Evolutionary conservation across 164 flowering plant species (phyloP).

Genomic region (Stephania yunnanensis): DNA sequence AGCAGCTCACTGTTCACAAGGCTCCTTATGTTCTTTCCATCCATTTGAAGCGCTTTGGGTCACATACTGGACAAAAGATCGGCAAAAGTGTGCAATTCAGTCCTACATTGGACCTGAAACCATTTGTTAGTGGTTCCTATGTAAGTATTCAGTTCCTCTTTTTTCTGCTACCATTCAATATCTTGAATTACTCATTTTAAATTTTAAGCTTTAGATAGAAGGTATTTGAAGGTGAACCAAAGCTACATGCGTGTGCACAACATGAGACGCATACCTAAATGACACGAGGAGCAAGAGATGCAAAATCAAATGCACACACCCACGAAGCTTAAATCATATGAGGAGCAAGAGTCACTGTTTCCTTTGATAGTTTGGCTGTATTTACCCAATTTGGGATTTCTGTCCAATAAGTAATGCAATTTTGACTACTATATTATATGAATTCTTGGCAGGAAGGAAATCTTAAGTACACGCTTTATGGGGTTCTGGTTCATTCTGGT

Average conservation of each 20-base stretch:
- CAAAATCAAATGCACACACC: no score
- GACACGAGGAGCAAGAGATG: no score
- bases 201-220: neutral
- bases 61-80: constrained; percentile 72
- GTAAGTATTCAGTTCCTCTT: constrained; percentile 38
- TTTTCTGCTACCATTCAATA: neutral
- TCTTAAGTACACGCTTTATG: constrained; percentile 80
- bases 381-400: no score
- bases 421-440: constrained; percentile 1
- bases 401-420: neutral
- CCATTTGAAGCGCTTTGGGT: constrained; percentile 86
- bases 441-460: constrained; percentile 59
- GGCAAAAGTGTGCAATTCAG: constrained; percentile 65
- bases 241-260: no score
- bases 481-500: constrained; percentile 90
- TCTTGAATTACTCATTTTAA: neutral
- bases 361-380: neutral
- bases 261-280: no score
- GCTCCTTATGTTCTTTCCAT: constrained; percentile 87
- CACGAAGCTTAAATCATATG: neutral
- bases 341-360: neutral
- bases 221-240: no score
- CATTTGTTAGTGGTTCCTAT: constrained; percentile 71
- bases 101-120: constrained; percentile 68
- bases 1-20: constrained; percentile 82